These are phyloP conservation scores for Penicillium steckii DNA, from an alignment of 495 filamentous ascomycete species.

Conservation along the genomic window DNA sequence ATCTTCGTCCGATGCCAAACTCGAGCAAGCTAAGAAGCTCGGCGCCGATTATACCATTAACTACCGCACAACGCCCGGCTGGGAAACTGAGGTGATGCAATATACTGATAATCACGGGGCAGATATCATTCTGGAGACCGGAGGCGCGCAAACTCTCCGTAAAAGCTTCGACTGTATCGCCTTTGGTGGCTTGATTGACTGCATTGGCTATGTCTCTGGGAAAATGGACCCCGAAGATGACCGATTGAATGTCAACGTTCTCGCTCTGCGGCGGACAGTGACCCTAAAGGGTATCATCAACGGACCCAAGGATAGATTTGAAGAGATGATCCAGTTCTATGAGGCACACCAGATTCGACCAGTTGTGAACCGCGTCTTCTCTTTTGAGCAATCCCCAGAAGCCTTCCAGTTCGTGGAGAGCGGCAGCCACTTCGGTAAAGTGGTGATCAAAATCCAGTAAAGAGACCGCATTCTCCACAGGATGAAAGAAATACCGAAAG, in stretches of 20 bases:
- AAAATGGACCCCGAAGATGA: conserved; percentile 45
- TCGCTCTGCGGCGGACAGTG: conserved; percentile 49
- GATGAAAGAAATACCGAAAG: neutral
- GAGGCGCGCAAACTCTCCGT: conserved; percentile 56
- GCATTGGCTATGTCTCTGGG: conserved; percentile 67
- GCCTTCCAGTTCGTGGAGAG: conserved; percentile 56
- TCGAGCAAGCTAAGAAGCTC: conserved; percentile 57
- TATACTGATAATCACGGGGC: conserved; percentile 60
- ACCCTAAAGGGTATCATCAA: conserved; percentile 62
- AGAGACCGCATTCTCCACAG: too few relatives aligned
- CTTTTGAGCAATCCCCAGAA: conserved; percentile 52
- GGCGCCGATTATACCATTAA: conserved; percentile 61
- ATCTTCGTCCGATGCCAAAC: conserved; percentile 68
- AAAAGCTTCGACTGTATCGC: conserved; percentile 65
- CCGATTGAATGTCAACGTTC: conserved; percentile 48
- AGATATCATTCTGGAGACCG: conserved; percentile 68
- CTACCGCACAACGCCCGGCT: conserved; percentile 64
- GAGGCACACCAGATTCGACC: conserved; percentile 61
- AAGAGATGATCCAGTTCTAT: conserved; percentile 61
- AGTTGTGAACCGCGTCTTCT: conserved; percentile 60
- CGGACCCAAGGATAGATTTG: conserved; percentile 56
- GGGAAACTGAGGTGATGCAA: conserved; percentile 66
- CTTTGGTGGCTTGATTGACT: conserved; percentile 63
- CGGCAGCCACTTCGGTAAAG: conserved; percentile 74
- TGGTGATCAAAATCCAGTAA: conserved; percentile 56